A percentile compares a stretch with the other conserved stretches of the same genome.
Conservation (phyloP, 2,329 filamentous ascomycete species). For the Fusarium torulosum region DNA sequence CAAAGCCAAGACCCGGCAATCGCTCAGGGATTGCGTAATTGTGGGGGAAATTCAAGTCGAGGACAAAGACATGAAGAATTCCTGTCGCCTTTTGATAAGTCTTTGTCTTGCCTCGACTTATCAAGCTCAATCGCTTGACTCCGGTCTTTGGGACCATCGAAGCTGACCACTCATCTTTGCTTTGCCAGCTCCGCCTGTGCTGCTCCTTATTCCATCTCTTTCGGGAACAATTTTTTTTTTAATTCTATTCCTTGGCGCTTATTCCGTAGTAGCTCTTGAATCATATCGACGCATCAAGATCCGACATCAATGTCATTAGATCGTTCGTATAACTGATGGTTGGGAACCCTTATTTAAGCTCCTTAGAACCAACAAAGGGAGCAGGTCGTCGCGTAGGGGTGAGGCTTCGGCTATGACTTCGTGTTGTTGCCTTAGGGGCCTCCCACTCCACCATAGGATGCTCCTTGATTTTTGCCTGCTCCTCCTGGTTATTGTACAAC, state of each 20-base stretch:
- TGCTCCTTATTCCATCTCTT: conserved; percentile 28
- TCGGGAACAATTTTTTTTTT: no score
- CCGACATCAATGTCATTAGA: conserved; percentile 32
- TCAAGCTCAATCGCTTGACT: neutral
- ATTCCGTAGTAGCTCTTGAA: conserved; percentile 17
- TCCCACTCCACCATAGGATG: conserved; percentile 55
- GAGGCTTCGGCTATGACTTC: conserved; percentile 52
- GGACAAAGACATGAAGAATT: conserved; percentile 13
- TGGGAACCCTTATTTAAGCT: conserved; percentile 26
- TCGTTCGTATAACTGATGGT: conserved; percentile 24
- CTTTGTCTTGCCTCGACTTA: neutral
- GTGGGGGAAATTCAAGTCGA: conserved; percentile 16
- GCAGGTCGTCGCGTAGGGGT: conserved; percentile 57
- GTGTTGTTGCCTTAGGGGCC: conserved; percentile 44
- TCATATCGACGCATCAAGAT: conserved; percentile 19
- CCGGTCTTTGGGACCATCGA: neutral
- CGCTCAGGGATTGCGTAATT: conserved; percentile 28
- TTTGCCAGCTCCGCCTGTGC: neutral
- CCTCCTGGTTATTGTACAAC: conserved; percentile 71
- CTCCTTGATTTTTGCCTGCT: conserved; percentile 53
- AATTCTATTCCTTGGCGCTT: neutral
- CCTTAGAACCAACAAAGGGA: conserved; percentile 53
- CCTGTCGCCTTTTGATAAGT: neutral
- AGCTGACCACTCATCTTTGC: neutral
- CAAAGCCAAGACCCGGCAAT: conserved; percentile 39